phyloP scores from a whole-genome alignment of 108 stramenopile species.

The Nitzschia sp. region DNA sequence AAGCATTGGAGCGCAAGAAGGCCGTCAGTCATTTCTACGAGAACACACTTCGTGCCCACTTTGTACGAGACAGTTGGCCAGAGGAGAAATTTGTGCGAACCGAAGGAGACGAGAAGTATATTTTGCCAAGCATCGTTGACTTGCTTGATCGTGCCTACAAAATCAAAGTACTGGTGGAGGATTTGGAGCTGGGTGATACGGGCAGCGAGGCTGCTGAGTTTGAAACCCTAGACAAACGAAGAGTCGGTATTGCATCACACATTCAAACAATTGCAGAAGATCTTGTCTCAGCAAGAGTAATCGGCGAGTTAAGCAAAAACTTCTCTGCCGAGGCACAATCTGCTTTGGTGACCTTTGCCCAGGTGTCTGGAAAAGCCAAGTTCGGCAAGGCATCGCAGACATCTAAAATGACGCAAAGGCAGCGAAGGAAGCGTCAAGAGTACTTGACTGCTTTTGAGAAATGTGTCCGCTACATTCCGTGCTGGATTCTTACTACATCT shows the following conservation, averaged over 20 bases:
- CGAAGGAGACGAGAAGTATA: neutral
- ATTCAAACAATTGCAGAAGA: conserved; percentile 44
- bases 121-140: conserved; percentile 10
- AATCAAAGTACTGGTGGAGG: conserved; percentile 26
- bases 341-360: conserved; percentile 57
- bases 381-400: conserved; percentile 46
- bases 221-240: conserved; percentile 31
- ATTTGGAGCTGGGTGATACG: conserved; percentile 15
- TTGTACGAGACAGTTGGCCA: conserved; percentile 27
- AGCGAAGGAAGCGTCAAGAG: conserved; percentile 53
- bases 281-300: conserved; percentile 45
- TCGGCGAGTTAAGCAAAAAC: conserved; percentile 37
- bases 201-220: conserved; percentile 16
- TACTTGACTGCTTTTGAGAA: conserved; percentile 61
- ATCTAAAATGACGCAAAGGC: conserved; percentile 55
- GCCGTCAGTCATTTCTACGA: conserved; percentile 6
- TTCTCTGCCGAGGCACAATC: conserved; percentile 61
- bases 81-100: conserved; percentile 2
- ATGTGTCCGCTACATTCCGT: conserved; percentile 64
- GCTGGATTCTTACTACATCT: conserved; percentile 63
- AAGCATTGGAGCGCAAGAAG: conserved; percentile 26
- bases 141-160: conserved; percentile 29
- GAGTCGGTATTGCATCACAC: conserved; percentile 19
- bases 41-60: neutral
- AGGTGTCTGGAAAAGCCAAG: conserved; percentile 59